Base-by-base conservation (phyloP, 2,329 filamentous ascomycete genomes). In the Sporothrix sp. region DNA sequence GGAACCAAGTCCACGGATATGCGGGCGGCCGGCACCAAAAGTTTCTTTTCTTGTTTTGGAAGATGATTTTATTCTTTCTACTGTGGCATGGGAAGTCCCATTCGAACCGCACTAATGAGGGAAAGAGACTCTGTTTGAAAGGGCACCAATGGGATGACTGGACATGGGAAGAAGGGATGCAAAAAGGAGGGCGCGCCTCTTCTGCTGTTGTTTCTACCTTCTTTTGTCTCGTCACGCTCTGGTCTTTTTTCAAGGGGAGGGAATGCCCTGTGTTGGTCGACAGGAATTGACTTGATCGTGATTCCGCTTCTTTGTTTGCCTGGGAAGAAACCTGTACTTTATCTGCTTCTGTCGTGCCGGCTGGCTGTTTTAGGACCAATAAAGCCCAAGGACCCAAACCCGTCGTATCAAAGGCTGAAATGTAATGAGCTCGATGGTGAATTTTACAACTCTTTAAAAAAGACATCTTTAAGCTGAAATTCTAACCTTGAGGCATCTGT, bases 221-320 rank as follows among this genome's bases (percentile, higher is more conserved):
- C 16, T 43, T 50, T 52, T 53, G 42, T 56, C 42, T 44, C 5
- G 16, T 33, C 28, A n/a, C n/a, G 18, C 4, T 36, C 27, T 30
- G 16, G 27, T 38, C 33, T 32, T 36, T 44, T 57, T 51, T 52
- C 47, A 60, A 59, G 63, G 67, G 71, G 84, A 88, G 90, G 89
- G 91, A 97, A 96, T 89, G 91, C 91, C 91, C 89, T 96, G 90
- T 93, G 81, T 76, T 52, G 81, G 75, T 79, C 76, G 79, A 79
- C 77, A 79, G 83, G 85, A 82, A 74, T 84, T 80, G 80, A 87
- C 87, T 91, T 94, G 68, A 91, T 74, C 83, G 87, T 89, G 84
- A 78, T 84, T 82, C 84, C 78, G 73, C 76, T 69, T 55, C 36
- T 52, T 27, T 43, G 21, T 36, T 33, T 10, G 10, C 14, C 16